Evolutionary conservation across 2,329 filamentous ascomycete species (phyloP).

Genomic region (Pseudocercospora ulei): DNA sequence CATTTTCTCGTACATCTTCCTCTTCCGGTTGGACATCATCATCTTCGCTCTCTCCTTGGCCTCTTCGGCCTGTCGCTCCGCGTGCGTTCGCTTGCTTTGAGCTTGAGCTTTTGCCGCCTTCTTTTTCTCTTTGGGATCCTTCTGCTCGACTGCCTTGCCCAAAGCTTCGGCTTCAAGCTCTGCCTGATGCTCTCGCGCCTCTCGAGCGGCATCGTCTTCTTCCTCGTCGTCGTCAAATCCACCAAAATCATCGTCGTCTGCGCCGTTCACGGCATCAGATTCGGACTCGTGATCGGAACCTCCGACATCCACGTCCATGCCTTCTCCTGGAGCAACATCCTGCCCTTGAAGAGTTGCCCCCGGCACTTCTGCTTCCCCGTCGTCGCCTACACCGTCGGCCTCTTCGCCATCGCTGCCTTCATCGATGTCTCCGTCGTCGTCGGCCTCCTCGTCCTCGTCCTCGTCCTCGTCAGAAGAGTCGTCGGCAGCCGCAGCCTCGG

Average conservation of each 20-base stretch:
- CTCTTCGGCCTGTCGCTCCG: slow-evolving; percentile 61
- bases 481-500: slow-evolving; percentile 57
- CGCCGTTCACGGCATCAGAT: slow-evolving; percentile 42
- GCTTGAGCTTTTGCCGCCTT: slow-evolving; percentile 56
- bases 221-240: slow-evolving; percentile 42
- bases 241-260: slow-evolving; percentile 40
- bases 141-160: slow-evolving; percentile 47
- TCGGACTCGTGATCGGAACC: slow-evolving; percentile 41
- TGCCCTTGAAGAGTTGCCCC: slow-evolving; percentile 25
- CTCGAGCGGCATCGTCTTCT: slow-evolving; percentile 51
- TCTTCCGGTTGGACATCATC: slow-evolving; percentile 97
- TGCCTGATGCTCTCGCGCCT: slow-evolving; percentile 63
- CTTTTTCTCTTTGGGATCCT: slow-evolving; percentile 48
- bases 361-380: slow-evolving; percentile 38
- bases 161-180: slow-evolving; percentile 88
- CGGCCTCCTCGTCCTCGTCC: slow-evolving; percentile 37
- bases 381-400: slow-evolving; percentile 24
- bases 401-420: slow-evolving; percentile 38
- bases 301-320: slow-evolving; percentile 42
- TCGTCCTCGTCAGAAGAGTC: slow-evolving; percentile 44
- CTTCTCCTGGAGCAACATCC: slow-evolving; percentile 30
- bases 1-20: slow-evolving; percentile 97
- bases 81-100: slow-evolving; percentile 59
- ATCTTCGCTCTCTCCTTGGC: slow-evolving; percentile 89
- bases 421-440: slow-evolving; percentile 41